Evolutionary conservation across 305 asterid genomes (phyloP).

Genomic region (Fraxinus velutina): DNA sequence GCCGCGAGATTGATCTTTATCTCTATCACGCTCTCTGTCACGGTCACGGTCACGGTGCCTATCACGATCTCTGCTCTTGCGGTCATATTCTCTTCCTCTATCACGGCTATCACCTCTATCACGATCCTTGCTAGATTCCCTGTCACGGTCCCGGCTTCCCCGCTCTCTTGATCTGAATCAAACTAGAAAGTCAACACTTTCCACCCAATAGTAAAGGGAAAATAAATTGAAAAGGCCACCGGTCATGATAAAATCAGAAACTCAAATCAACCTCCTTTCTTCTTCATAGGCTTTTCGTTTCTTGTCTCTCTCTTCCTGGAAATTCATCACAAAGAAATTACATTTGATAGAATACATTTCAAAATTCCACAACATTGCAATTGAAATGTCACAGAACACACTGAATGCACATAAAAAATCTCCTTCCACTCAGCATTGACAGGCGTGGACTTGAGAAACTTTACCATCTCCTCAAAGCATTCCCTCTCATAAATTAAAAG

Average conservation of each 20-base stretch:
- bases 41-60: constrained; percentile 41
- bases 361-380: neutral
- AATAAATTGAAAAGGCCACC: neutral
- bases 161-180: constrained; percentile 60
- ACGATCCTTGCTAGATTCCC: constrained; percentile 55
- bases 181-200: constrained; percentile 8
- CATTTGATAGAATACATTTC: constrained; percentile 23
- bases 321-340: constrained; percentile 31
- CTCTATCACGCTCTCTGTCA: constrained; percentile 43
- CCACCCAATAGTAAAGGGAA: neutral
- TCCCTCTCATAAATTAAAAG: constrained; percentile 21
- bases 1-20: constrained; percentile 53
- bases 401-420: neutral
- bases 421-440: constrained; percentile 12
- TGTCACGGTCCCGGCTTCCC: constrained; percentile 53
- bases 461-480: constrained; percentile 10
- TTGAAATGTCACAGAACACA: neutral
- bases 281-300: constrained; percentile 65
- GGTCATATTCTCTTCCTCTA: constrained; percentile 56
- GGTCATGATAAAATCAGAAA: neutral
- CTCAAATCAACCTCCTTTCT: constrained; percentile 53
- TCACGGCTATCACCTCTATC: constrained; percentile 59
- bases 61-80: constrained; percentile 62
- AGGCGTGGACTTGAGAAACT: constrained; percentile 18
- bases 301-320: constrained; percentile 70